Conservation (phyloP, 2,329 filamentous ascomycete species). For the Talaromyces sp. region DNA sequence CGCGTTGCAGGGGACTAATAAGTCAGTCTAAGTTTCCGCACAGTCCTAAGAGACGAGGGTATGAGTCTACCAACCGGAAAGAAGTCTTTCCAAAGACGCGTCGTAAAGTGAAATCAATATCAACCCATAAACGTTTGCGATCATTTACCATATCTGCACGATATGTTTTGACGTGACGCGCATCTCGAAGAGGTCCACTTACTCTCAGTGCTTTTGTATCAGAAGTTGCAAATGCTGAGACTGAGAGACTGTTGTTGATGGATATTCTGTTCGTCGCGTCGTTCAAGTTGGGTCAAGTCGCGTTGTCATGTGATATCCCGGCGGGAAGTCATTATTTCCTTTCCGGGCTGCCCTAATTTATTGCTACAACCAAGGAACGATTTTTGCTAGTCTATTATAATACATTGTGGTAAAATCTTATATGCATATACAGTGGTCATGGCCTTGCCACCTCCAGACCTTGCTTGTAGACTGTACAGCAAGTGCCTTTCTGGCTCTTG, state of each 20-base stretch:
- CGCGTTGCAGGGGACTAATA: constrained; percentile 73
- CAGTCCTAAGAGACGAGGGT: background rate
- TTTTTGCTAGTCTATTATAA: background rate
- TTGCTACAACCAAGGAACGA: background rate
- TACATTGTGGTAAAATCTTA: background rate
- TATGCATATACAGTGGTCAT: constrained; percentile 18
- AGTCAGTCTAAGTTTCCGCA: background rate
- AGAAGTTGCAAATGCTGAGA: constrained; percentile 4
- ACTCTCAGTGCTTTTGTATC: background rate
- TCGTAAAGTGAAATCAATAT: constrained; percentile 72
- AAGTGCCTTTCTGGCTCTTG: background rate
- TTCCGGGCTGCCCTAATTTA: background rate
- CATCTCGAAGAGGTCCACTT: background rate
- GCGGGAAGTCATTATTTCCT: background rate
- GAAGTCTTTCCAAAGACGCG: constrained; percentile 69
- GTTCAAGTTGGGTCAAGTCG: constrained; percentile 7
- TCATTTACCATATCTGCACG: constrained; percentile 33
- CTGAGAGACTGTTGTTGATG: background rate
- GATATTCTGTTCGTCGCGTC: background rate
- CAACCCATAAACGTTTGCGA: constrained; percentile 40
- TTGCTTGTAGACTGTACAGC: background rate
- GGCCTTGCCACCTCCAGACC: background rate
- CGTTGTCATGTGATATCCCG: constrained; percentile 17
- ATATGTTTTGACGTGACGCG: constrained; percentile 14
- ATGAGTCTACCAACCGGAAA: constrained; percentile 59